Conservation (phyloP, 176 grass and related monocot genomes). For the Aegilops sharonensis region DNA sequence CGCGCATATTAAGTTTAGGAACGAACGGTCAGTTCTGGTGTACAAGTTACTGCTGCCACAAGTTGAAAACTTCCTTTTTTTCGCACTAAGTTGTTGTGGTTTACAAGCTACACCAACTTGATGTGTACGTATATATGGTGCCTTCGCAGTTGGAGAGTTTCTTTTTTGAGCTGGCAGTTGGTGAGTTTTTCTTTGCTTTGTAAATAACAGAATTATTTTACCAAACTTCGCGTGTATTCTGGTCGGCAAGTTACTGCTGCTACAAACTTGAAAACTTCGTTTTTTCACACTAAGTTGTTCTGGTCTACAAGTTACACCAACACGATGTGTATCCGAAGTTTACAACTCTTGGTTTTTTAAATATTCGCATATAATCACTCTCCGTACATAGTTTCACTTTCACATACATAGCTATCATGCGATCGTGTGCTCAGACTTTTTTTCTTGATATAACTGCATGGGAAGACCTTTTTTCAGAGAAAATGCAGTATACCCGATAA, state of each 20-base stretch:
- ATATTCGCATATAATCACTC: not conserved
- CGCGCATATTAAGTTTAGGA: not conserved
- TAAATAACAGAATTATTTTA: not conserved
- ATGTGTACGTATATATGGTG: not conserved
- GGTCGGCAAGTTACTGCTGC: not conserved
- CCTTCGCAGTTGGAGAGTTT: not conserved
- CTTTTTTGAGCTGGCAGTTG: not conserved
- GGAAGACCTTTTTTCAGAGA: no score
- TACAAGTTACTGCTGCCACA: not conserved
- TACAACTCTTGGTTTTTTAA: not conserved
- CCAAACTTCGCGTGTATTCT: not conserved
- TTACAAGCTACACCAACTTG: not conserved
- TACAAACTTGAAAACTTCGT: not conserved
- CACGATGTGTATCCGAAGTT: not conserved
- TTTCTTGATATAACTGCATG: no score
- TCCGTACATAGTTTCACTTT: not conserved
- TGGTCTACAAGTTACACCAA: not conserved
- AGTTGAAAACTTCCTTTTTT: not conserved
- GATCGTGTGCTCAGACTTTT: not conserved
- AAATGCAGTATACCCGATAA: no score
- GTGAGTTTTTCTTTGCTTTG: not conserved
- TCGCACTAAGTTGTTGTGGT: not conserved
- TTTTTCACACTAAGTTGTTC: not conserved
- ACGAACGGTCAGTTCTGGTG: not conserved
- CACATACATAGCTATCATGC: not conserved